Evolutionary conservation across 192 early-diverging fungal genomes (phyloP), one percentile per base, ranked within the genome.

Genomic region (Rhizoclosmatium sp.): DNA sequence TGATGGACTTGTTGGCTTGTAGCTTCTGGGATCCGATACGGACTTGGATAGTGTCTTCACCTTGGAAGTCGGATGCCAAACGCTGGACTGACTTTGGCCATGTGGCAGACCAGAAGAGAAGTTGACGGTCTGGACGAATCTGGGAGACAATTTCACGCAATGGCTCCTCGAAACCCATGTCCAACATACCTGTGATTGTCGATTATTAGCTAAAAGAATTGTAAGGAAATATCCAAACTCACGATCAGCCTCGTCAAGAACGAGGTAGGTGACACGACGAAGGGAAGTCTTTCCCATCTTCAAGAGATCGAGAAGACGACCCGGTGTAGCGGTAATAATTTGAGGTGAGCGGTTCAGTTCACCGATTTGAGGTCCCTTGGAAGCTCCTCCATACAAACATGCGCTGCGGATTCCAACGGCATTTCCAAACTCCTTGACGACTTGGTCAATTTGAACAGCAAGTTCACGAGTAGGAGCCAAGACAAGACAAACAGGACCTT

Each of bases 221-320:
- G 81, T 3, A 91, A 54, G 51, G 5, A 7, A 54, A 88, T 59
- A 90, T 91, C 90, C 85, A 77, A 98, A 84, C 95, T 96, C 95
- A 75, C 96, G 92, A 86, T 98, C 97, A 47, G 95, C 96, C 86
- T 98, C 97, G 82, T 99, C 97, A 40, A 99, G 90, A 3, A 98
- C 95, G 85, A 98, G 80, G 82, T 96, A 96, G 1, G 95, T 98
- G 47, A 96, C 93, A 65, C 94, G 87, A 47, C 87, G 86, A 72
- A 97, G 85, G 71, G 94, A 92, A 59, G 93, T 89, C 65, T 88
- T 88, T 69, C 93, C 89, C 73, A 93, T 92, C 81, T 95, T 92
- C 9, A 95, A 82, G 56, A 99, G 79, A 87, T 99, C 97, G 41
- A 97, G 83, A 77, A 99, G 87, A 56, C 97, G 92, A 47, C 97